Evolutionary conservation across 2,329 filamentous ascomycete genomes (phyloP).

Genomic region (Pseudocercospora vitis): DNA sequence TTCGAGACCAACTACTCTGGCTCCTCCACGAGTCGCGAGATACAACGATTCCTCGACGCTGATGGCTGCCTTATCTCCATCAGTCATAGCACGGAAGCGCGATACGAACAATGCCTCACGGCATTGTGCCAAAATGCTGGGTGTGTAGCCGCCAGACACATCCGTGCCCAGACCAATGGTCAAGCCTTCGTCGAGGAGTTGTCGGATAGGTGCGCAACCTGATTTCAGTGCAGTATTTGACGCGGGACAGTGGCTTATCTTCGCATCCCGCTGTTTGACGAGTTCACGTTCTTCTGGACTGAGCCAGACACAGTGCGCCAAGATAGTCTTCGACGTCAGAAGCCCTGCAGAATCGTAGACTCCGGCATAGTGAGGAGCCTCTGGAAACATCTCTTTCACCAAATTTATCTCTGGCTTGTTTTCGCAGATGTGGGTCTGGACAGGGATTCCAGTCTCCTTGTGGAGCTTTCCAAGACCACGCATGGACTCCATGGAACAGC

Average conservation of each 20-base stretch:
- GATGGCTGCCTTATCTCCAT: constrained; percentile 54
- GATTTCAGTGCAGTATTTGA: constrained; percentile 81
- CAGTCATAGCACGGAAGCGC: constrained; percentile 64
- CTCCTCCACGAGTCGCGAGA: constrained; percentile 84
- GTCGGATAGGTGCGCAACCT: constrained; percentile 73
- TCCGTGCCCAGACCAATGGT: constrained; percentile 87
- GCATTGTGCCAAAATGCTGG: constrained; percentile 78
- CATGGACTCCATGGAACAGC: constrained; percentile 58
- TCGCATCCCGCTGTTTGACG: constrained; percentile 61
- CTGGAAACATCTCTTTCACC: constrained; percentile 69
- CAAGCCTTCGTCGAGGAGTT: constrained; percentile 71
- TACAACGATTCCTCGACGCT: constrained; percentile 84
- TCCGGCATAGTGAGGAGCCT: constrained; percentile 63
- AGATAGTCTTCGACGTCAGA: constrained; percentile 69
- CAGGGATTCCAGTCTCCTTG: constrained; percentile 60
- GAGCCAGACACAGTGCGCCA: constrained; percentile 84
- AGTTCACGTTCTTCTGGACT: constrained; percentile 64
- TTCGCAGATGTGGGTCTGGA: constrained; percentile 90
- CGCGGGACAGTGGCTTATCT: constrained; percentile 82
- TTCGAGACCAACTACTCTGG: constrained; percentile 72
- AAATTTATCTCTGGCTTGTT: constrained; percentile 72
- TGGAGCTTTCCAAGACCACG: constrained; percentile 64
- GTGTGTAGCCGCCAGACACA: constrained; percentile 81
- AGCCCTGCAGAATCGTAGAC: constrained; percentile 77
- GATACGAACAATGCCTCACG: constrained; percentile 78